Evolutionary conservation across 2,329 filamentous ascomycete genomes (phyloP), one percentile per base, ranked within the genome.

Genomic region (Pezicula radicicola): DNA sequence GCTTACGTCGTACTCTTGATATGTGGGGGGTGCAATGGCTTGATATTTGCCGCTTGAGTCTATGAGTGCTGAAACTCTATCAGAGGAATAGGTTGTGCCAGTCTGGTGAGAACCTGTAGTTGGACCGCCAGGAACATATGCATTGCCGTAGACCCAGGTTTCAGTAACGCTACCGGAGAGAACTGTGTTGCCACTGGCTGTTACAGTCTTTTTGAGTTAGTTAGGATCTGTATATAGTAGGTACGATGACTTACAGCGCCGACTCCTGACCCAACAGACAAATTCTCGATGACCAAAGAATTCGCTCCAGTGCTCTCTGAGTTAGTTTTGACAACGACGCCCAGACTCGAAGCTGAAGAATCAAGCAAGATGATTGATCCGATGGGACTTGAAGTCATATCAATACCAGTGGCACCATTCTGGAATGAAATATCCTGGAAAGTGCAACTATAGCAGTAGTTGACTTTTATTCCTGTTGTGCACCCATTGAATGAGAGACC

Each of bases 401-500:
- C 25, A 16, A 53, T 37, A 9, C 43, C 51, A 18, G 28, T 18
- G 6, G 21, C 39, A 15, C 47, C 44, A 18, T 35, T 51, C 21
- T 51, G 25, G 16, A 54, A 48, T 28, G 19, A 21, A 33, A 40
- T 19, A 18, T 43, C 33, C 25, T 49, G 51, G 27, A 53, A 27
- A 9, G 35, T 19, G 19, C 16, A 18, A 15, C 15, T 33, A 36
- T 45, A 53, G 35, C 47, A 35, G 25, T 48, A 25, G 6, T 47
- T 21, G 13, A 50, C 35, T 13, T 16, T 19, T 10, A 50, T 46
- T 8, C 19, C 51, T 7, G 51, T 53, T 2, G 35, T 47, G 13
- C 30, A 45, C 8, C 39, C 46, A 16, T 48, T 51, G 13, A 79
- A 66, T 21, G 70, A 67, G 6, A 73, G 71, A 41, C 84, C 85